Base-by-base conservation (phyloP, 163 green algal genomes). In the Chlamydomonas reinhardtii region DNA sequence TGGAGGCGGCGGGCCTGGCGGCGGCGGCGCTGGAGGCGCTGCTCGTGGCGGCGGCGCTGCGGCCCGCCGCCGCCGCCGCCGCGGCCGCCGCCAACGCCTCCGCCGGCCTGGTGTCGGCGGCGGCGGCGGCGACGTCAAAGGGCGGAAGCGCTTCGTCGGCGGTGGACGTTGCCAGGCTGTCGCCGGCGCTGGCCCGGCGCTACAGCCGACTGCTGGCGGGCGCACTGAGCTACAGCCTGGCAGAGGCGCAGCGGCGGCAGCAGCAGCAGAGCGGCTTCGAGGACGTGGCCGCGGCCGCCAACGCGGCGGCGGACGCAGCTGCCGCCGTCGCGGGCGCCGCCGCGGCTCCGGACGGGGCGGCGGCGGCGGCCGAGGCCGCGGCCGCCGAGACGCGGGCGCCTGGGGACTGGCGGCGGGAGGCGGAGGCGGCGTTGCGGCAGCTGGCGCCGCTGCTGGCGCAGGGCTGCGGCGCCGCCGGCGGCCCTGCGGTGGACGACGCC, bases 141-240 rank as follows among this genome's bases (percentile, higher is more conserved):
- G n/a, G n/a, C n/a, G n/a, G n/a, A n/a, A n/a, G n/a, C n/a, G n/a
- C n/a, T n/a, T n/a, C 32, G 65, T 22, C 43, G n/a, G 66, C 76
- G 19, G 11, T 11, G 15, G 48, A 73, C 19, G 32, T 48, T 0
- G 39, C 73, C 19, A 32, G 16, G 34, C 76, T 84, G 29, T 16
- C 62, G 70, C 89, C 71, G 71, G 62, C 85, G 71, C 69, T 83
- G 77, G 64, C 66, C 34, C 80, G 32, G 27, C 93, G 76, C 73
- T 86, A 86, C 79, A 59, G 66, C 17, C 92, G 91, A 76, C 71
- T 96, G 35, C 48, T 85, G 27, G 93, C 87, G 2, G 76, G 43
- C 5, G 76, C 66, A 22, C 77, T 84, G 0, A 76, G 65, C 39
- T 84, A 69, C 77, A 39, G 65, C 4, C 34, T 84, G 77, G 4